Base-by-base conservation (phyloP, 495 filamentous ascomycete species). In the Trypethelium eluteriae region DNA sequence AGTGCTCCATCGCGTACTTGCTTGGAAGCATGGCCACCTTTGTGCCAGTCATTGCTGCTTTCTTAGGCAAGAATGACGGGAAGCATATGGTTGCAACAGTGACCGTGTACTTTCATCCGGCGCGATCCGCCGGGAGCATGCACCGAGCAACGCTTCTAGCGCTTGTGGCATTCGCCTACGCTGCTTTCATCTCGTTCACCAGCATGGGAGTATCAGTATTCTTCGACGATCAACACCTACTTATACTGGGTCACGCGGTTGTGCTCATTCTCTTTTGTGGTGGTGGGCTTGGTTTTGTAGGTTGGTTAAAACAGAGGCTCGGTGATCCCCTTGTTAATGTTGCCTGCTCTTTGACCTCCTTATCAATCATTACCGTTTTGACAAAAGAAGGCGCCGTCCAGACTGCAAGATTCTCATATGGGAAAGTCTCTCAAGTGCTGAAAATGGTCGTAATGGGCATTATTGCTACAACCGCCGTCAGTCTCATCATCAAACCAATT, bases 101-200 rank as follows among this genome's bases (percentile, higher is more conserved):
- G 62, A 91, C 89, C 25, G 93, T 96, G 10, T 98, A 97, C 71
- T 98, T 98, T 76, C 93, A 98, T 76, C 93, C 94, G n/a, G 91
- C 93, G 12, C 82, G 94, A 67, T 88, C 91, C 25, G 85, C 88
- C 56, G 94, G 94, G 3, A 92, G 90, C 75, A 96, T 96, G 92
- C 85, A 87, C 66, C 89, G 96, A 74, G 93, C 93, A 5, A 86
- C 89, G 36, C 74, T 96, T n/a, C 89, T 93, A 68, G 92, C 93
- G 3, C 75, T 89, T 62, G 78, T 88, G 34, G 93, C 93, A 1
- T 91, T 96, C 67, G 76, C 85, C 53, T 98, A 97, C 74, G 90
- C 91, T 16, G 85, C 88, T 56, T 82, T 91, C 66, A 78, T 98
- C 44, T 91, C 87, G 3, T 83, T 96, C 63, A 83, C 88, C 46